Base-by-base conservation (phyloP, 1,284 basidiomycete species). In the Trametes pubescens region DNA sequence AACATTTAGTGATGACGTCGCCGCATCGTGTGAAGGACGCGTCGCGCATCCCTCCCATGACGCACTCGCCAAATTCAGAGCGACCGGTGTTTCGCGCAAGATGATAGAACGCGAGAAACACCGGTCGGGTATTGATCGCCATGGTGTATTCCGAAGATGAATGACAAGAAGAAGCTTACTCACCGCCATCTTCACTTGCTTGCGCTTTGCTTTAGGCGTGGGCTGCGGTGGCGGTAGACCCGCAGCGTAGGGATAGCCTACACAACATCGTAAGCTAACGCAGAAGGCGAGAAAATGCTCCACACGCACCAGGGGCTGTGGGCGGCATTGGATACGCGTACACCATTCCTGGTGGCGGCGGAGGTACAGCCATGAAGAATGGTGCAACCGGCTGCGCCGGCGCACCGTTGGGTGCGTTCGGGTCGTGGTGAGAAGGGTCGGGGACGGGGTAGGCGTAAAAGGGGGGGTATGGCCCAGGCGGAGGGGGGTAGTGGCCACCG, bases 171-270 rank as follows among this genome's bases (percentile, higher is more conserved):
- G 5, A 22, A 61, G 59, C 55, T 47, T 44, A 80, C 89, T 78
- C 74, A 92, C 90, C 61, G 93, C 93, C 87, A 93, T 94, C 81
- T 95, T 95, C 63, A 95, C 93, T 76, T 95, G 93, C 73, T 88
- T 92, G 63, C 93, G 89, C 76, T 95, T 95, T 2, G 87, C 80
- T 56, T 80, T 81, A 48, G 76, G 75, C 8, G 70, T 54, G 32
- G 71, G 70, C 52, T 71, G 52, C 54, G 73, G 68, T 6, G 66
- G 59, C 24, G 64, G 67, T 11, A 70, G 26, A 57, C 71, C 63
- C 61, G 76, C 72, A 60, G 72, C 61, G 65, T 75, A 79, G 47
- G 75, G 76, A 69, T 79, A 79, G 47, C 74, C 77, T 80, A 51
- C 16, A 40, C 21, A 14, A 59, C 64, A 57, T 56, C 71, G 66